A percentile compares a stretch with the other conserved stretches of the same genome.
Conservation (phyloP, 495 filamentous ascomycete genomes). For the Pseudotulostoma volvatum region DNA sequence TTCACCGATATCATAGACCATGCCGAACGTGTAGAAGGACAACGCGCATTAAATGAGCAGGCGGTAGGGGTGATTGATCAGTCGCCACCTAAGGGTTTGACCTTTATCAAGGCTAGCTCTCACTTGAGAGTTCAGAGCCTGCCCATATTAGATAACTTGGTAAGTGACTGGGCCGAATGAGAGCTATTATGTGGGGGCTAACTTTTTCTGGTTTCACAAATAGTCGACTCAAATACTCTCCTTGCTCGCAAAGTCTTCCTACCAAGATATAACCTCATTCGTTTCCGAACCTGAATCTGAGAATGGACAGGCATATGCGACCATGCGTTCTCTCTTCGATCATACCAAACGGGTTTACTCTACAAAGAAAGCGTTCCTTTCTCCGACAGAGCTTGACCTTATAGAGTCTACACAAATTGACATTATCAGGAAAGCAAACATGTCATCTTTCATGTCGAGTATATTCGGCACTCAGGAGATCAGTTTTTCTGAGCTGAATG, state of each 20-base stretch:
- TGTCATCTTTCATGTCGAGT: slow-evolving; percentile 70
- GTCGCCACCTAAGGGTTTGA: slow-evolving; percentile 20
- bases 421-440: slow-evolving; percentile 69
- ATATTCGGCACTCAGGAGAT: slow-evolving; percentile 75
- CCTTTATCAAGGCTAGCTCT: slow-evolving; percentile 36
- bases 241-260: slow-evolving; percentile 50
- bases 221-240: slow-evolving; percentile 57
- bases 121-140: slow-evolving; percentile 52
- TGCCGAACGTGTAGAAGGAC: slow-evolving; percentile 30
- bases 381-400: slow-evolving; percentile 54
- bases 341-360: slow-evolving; percentile 69
- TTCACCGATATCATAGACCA: slow-evolving; percentile 32
- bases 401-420: slow-evolving; percentile 49
- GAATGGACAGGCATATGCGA: slow-evolving; percentile 62
- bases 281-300: slow-evolving; percentile 59
- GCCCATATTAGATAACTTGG: slow-evolving; percentile 57
- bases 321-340: slow-evolving; percentile 65
- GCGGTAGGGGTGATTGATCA: slow-evolving; percentile 16
- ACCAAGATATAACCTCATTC: slow-evolving; percentile 56
- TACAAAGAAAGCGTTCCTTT: slow-evolving; percentile 50
- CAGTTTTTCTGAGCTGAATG: slow-evolving; percentile 65
- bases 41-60: slow-evolving; percentile 24
- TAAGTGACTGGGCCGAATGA: slow-evolving; percentile 16
- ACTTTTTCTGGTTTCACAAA: background rate
- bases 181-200: background rate